Conservation (phyloP, 2,329 filamentous ascomycete species). For the Colletotrichum sp. region DNA sequence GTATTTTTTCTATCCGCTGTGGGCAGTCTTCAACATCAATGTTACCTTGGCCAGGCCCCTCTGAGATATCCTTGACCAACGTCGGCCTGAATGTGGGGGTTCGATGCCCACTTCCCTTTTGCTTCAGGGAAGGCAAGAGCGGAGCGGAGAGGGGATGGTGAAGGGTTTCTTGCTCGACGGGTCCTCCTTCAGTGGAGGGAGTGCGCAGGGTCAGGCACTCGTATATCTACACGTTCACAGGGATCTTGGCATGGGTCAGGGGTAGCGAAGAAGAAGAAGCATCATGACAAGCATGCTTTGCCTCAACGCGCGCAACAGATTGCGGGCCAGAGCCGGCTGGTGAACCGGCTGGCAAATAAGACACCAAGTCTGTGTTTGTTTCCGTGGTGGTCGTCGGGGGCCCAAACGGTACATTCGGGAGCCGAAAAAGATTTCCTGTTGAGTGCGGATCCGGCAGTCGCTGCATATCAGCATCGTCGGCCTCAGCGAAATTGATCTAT, state of each 20-base stretch:
- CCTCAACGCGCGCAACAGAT: not conserved
- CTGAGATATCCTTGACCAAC: not conserved
- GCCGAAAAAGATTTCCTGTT: not conserved
- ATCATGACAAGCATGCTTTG: slow-evolving; percentile 4
- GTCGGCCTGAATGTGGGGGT: slow-evolving; percentile 8
- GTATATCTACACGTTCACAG: not conserved
- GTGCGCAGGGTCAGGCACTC: not conserved
- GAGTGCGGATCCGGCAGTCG: not conserved
- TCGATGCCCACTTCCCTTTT: not conserved
- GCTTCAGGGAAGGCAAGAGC: not conserved
- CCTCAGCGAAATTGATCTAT: not conserved
- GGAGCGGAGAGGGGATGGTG: not conserved
- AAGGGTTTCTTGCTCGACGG: not conserved
- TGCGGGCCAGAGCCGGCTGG: not conserved
- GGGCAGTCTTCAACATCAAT: not conserved
- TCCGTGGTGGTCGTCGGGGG: not conserved
- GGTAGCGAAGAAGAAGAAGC: not conserved
- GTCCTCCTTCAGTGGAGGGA: not conserved
- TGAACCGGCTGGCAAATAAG: slow-evolving; percentile 2
- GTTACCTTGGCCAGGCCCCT: not conserved
- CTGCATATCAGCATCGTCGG: not conserved
- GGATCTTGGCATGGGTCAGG: slow-evolving; percentile 8
- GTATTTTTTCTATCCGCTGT: slow-evolving; percentile 3
- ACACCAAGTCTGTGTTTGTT: not conserved
- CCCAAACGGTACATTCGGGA: not conserved